Conservation (phyloP, 1,284 basidiomycete genomes). For the Ustilago sp. region DNA sequence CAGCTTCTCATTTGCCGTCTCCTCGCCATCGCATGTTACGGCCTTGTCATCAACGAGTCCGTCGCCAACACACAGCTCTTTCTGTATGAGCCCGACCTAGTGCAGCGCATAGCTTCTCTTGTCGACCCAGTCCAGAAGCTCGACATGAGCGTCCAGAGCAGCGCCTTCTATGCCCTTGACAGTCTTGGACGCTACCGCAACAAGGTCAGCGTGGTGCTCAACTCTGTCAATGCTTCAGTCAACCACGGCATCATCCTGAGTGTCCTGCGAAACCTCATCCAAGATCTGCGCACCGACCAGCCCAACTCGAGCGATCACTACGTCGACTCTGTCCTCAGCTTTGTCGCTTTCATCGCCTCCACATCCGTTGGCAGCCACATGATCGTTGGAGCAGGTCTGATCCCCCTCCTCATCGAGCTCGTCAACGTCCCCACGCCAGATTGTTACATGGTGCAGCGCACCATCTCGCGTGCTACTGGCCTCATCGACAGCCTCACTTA, state of each 20-base stretch:
- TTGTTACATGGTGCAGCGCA: constrained; percentile 65
- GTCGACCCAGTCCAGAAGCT: constrained; percentile 47
- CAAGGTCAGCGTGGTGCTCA: constrained; percentile 86
- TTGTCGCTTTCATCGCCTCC: constrained; percentile 87
- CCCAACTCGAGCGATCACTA: constrained; percentile 75
- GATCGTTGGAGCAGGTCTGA: constrained; percentile 95
- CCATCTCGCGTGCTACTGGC: constrained; percentile 77
- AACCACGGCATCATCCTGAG: constrained; percentile 83
- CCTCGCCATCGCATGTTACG: constrained; percentile 85
- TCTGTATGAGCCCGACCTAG: constrained; percentile 90
- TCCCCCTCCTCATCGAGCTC: constrained; percentile 77
- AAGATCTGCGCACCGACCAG: constrained; percentile 37
- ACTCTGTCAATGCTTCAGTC: constrained; percentile 91
- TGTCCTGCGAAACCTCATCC: constrained; percentile 54
- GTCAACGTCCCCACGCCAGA: constrained; percentile 45
- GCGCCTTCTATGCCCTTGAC: constrained; percentile 88
- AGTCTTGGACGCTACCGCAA: constrained; percentile 85
- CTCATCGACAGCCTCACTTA: constrained; percentile 93
- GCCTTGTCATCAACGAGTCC: constrained; percentile 73
- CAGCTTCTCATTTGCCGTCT: constrained; percentile 85
- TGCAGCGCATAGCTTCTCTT: constrained; percentile 59
- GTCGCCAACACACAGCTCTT: constrained; percentile 85
- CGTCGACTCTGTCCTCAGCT: constrained; percentile 76
- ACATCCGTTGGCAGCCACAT: constrained; percentile 87
- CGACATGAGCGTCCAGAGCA: constrained; percentile 74